Evolutionary conservation across 2,329 filamentous ascomycete species (phyloP), one percentile per base, ranked within the genome.

Genomic region (Pseudocercospora eumusae): DNA sequence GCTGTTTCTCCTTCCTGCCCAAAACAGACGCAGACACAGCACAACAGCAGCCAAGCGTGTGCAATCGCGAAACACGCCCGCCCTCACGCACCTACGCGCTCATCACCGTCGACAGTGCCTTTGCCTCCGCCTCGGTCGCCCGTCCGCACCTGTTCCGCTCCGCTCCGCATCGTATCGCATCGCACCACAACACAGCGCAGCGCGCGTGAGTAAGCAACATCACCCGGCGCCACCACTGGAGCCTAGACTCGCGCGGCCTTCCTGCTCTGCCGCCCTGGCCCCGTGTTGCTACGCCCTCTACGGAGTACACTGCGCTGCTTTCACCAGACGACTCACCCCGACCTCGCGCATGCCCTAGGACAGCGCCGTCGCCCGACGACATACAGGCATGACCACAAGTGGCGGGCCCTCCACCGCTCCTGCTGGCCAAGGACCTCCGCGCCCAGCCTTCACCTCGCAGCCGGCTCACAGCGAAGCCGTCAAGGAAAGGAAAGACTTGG

Each of bases 401-500:
- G 73, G 72, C 66, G 71, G 75, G 63, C 69, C 73, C 54, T 74
- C 76, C 57, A 77, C 76, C 63, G 75, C 76, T 69, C 75, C 77
- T 66, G 75, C 76, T 70, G 77, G 76, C 68, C 75, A 77, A 65
- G 76, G 75, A 62, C 78, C 78, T 62, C 76, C 78, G 53, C 78
- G 74, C 71, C 75, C 74, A 42, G 75, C 70, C 66, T 31, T 18
- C 52, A 40, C 13, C 28, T 75, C 78, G 61, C 66, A 62, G 77
- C 79, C 77, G 72, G 82, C 75, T 74, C 83, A 75, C 61, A 77
- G 82, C 61, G 81, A 84, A 71, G 92, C 91, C 45, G 91, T 90
- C 59, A 91, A 91, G 28, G 91, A 87, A 68, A 96, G 90, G 80
- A 87, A 91, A 75, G 92, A 96, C 75, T 82, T 98, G 70, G 90